phyloP scores from a whole-genome alignment of 495 filamentous ascomycete species.

The Penicillium desertorum region DNA sequence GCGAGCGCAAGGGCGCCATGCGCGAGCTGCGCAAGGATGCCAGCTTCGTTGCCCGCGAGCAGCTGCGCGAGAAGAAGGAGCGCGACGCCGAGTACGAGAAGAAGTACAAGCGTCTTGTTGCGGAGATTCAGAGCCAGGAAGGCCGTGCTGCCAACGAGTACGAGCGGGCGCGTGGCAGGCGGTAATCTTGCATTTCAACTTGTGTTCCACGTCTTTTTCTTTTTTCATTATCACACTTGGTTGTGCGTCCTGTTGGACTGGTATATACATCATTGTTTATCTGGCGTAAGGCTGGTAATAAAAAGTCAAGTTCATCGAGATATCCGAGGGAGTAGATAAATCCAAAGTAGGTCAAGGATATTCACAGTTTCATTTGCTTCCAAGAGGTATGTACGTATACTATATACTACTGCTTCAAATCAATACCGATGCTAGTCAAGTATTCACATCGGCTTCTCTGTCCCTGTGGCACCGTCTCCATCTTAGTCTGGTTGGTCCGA shows the following conservation, averaged over 20 bases:
- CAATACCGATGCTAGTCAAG: constrained; percentile 51
- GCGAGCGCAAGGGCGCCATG: constrained; percentile 91
- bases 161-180: constrained; percentile 74
- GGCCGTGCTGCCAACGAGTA: constrained; percentile 83
- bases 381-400: not conserved
- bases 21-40: constrained; percentile 93
- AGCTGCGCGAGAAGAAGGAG: constrained; percentile 87
- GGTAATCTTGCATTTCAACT: constrained; percentile 29
- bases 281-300: constrained; percentile 32
- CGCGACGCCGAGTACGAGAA: constrained; percentile 85
- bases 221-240: constrained; percentile 14
- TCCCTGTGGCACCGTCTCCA: constrained; percentile 53
- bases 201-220: not conserved
- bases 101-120: constrained; percentile 88
- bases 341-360: not conserved
- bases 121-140: constrained; percentile 93
- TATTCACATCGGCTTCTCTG: constrained; percentile 54
- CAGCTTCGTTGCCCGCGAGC: constrained; percentile 85
- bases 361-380: not conserved
- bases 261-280: constrained; percentile 28
- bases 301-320: constrained; percentile 25
- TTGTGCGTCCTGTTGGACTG: constrained; percentile 22
- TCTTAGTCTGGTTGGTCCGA: constrained; percentile 53
- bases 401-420: constrained; percentile 45
- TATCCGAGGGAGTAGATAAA: not conserved